Conservation (phyloP, 768 basidiomycete species). For the Crassisporium funariophilum region DNA sequence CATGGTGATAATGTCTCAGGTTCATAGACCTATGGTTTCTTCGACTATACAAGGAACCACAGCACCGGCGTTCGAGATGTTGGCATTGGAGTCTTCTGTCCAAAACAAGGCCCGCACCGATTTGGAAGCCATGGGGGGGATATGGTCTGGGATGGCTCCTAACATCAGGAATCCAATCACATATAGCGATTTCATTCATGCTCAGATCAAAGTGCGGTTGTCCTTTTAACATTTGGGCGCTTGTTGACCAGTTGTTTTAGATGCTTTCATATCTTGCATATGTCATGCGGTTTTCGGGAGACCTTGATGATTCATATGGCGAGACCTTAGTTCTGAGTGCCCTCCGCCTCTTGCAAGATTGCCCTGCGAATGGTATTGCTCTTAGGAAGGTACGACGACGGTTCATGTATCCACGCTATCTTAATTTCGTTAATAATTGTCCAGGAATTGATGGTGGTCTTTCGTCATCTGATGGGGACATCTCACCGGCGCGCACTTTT, state of each 20-base stretch:
- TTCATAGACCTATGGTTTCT: conserved; percentile 65
- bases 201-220: conserved; percentile 84
- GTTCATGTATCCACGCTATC: conserved; percentile 1
- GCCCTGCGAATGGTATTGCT: conserved; percentile 81
- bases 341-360: conserved; percentile 90
- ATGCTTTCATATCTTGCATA: conserved; percentile 92
- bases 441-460: conserved; percentile 90
- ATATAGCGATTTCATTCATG: conserved; percentile 82
- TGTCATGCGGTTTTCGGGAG: conserved; percentile 67
- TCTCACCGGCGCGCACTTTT: conserved; percentile 78
- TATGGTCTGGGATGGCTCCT: conserved; percentile 82
- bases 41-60: conserved; percentile 71
- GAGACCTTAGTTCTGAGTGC: conserved; percentile 80
- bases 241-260: conserved; percentile 38
- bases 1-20: conserved; percentile 87
- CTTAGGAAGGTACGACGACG: conserved; percentile 72
- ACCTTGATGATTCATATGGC: conserved; percentile 69
- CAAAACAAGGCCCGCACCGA: conserved; percentile 78
- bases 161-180: conserved; percentile 70
- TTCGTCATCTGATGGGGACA: conserved; percentile 84
- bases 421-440: conserved; percentile 4
- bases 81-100: conserved; percentile 78
- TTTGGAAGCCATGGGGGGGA: conserved; percentile 77
- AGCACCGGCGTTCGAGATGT: conserved; percentile 75
- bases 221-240: background rate